Percentiles rank a stretch among this genome's conserved stretches.
phyloP scores from a whole-genome alignment of 2,329 filamentous ascomycete genomes.

The Coniochaeta sp. region DNA sequence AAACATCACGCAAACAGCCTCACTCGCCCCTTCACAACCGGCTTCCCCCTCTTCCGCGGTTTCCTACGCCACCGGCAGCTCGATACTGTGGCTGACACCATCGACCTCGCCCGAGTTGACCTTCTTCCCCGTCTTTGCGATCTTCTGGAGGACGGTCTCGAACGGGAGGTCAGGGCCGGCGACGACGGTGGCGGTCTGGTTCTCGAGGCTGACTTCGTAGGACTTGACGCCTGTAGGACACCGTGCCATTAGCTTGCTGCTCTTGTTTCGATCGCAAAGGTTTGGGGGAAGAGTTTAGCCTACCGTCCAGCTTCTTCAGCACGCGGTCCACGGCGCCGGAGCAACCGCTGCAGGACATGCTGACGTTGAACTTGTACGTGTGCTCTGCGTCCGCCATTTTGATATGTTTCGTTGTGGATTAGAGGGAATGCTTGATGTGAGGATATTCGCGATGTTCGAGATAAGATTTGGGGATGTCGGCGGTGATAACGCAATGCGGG shows the following conservation, averaged over 20 bases:
- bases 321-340: constrained; percentile 89
- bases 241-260: too few species aligned
- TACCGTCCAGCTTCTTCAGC: constrained; percentile 85
- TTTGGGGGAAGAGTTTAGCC: constrained; percentile 15
- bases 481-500: background rate
- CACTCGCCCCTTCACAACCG: background rate
- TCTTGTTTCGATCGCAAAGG: background rate
- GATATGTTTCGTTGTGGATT: background rate
- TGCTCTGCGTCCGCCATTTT: constrained; percentile 6
- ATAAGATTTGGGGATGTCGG: background rate
- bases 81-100: constrained; percentile 48
- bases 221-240: constrained; percentile 20
- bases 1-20: background rate
- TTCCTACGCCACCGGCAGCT: constrained; percentile 12
- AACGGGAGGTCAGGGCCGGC: constrained; percentile 64
- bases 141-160: constrained; percentile 75
- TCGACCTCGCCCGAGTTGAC: constrained; percentile 71
- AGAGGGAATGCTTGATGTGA: background rate
- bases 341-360: constrained; percentile 94
- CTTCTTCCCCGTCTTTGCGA: constrained; percentile 92
- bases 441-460: background rate
- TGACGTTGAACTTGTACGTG: constrained; percentile 83
- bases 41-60: background rate
- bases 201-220: constrained; percentile 81
- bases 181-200: constrained; percentile 72